Evolutionary conservation across 805 yeast species (phyloP), one percentile per base, ranked within the genome.

Genomic region (Suhomyces pyralidae): DNA sequence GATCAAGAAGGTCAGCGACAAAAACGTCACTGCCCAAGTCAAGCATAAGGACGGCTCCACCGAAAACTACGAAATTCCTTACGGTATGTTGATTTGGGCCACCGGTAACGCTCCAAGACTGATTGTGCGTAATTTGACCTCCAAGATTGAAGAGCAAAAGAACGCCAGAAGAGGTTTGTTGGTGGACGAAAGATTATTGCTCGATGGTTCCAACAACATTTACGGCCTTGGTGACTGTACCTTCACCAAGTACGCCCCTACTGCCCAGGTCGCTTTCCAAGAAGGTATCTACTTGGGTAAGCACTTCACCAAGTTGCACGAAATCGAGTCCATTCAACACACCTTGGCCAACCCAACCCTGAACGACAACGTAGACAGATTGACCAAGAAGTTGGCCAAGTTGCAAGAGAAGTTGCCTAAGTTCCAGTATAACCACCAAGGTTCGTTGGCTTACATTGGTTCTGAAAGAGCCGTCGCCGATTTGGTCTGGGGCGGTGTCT

Each of bases 211-310:
- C 43, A 79, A 79, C 61, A 88, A 88, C 63, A 84, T 93, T 61
- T 93, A 80, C 71, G 97, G 96, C 48, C 74, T 92, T 53, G 98
- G 98, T 69, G 98, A 92, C 76, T 92, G 97, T 76, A 89, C 97
- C 38, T 84, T 87, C 70, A 88, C 94, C 58, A 89, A 89, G 68
- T 84, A 83, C 61, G 94, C 97, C 43, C 97, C 97, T 61, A 92
- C 98, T 56, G 98, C 97, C 24, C 97, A 92, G 79, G 97, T 91
- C 51, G 98, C 98, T 42, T 84, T 90, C 74, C 97, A 92, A 78
- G 90, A 92, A 74, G 97, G 97, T 69, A 77, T 79, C 52, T 92
- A 82, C 73, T 81, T 92, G 60, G 94, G 92, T 52, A 74, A 77
- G 32, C 82, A 84, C 59, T 86, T 92, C 70, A 80, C 81, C 67